Evolutionary conservation across 2,329 filamentous ascomycete species (phyloP).

Genomic region (Fusarium virguliforme): DNA sequence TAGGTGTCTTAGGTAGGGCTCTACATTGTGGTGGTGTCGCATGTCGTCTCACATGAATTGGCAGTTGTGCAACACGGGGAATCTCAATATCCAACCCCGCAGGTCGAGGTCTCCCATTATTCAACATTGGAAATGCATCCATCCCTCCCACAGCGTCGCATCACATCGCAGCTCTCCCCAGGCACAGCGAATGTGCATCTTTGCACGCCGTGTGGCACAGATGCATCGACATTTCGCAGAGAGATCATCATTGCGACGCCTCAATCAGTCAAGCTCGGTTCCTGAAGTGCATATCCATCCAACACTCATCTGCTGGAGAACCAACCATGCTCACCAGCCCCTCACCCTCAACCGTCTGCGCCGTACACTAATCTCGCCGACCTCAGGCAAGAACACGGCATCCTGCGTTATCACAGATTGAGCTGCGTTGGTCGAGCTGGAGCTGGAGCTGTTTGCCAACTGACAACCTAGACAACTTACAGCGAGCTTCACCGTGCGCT

Average conservation of each 20-base stretch:
- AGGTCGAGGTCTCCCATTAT: constrained; percentile 33
- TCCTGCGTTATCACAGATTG: constrained; percentile 42
- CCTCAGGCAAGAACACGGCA: constrained; percentile 32
- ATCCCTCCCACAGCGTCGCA: constrained; percentile 22
- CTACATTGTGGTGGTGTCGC: constrained; percentile 26
- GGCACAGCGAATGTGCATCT: constrained; percentile 27
- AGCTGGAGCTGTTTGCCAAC: constrained; percentile 29
- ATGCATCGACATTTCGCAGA: constrained; percentile 6
- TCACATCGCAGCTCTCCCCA: constrained; percentile 40
- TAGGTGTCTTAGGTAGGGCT: background rate
- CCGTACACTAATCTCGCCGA: constrained; percentile 38
- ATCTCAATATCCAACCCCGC: constrained; percentile 29
- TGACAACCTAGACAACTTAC: constrained; percentile 32
- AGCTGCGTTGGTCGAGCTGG: constrained; percentile 37
- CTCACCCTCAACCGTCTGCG: constrained; percentile 39
- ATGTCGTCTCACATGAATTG: constrained; percentile 16
- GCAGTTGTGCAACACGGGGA: constrained; percentile 27
- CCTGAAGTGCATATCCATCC: constrained; percentile 20
- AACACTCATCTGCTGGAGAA: constrained; percentile 11
- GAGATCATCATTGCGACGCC: constrained; percentile 22
- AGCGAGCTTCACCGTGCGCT: constrained; percentile 37
- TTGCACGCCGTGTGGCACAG: constrained; percentile 29
- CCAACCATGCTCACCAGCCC: constrained; percentile 43
- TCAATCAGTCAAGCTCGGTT: constrained; percentile 9
- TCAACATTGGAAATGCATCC: constrained; percentile 13